Evolutionary conservation across 495 filamentous ascomycete species (phyloP).

Genomic region (Gamarada debralockiae): DNA sequence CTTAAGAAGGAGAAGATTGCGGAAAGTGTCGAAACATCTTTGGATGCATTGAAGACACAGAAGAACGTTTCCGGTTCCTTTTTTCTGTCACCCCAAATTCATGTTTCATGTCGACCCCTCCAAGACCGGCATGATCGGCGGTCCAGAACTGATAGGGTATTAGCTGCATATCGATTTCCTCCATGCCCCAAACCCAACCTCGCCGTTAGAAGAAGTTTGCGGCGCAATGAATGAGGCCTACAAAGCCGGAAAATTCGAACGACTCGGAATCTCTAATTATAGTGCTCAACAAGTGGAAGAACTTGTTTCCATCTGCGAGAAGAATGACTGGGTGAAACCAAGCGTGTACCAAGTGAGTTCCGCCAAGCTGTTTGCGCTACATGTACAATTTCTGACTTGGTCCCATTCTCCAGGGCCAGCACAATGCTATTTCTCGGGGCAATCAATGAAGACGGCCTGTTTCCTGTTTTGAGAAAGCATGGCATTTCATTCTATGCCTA

Average conservation of each 20-base stretch:
- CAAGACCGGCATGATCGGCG: no score
- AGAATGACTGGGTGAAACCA: neutral
- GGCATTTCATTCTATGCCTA: neutral
- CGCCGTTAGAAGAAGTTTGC: neutral
- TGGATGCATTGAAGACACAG: neutral
- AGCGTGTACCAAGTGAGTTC: neutral
- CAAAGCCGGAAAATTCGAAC: neutral
- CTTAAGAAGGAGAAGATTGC: neutral
- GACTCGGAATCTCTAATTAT: neutral
- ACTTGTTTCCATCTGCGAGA: neutral
- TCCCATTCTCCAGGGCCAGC: no score
- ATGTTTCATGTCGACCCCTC: no score
- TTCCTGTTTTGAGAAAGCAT: neutral
- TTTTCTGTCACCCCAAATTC: no score
- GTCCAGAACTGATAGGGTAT: no score
- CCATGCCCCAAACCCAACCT: neutral
- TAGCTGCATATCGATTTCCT: neutral
- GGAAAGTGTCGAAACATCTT: neutral
- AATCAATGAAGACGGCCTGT: neutral
- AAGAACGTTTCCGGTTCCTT: no score
- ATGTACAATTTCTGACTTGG: no score
- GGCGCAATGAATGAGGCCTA: neutral
- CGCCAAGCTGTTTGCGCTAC: no score
- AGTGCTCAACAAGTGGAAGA: neutral
- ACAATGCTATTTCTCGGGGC: neutral